Evolutionary conservation across 495 filamentous ascomycete genomes (phyloP).

Genomic region (Trichoderma virens): DNA sequence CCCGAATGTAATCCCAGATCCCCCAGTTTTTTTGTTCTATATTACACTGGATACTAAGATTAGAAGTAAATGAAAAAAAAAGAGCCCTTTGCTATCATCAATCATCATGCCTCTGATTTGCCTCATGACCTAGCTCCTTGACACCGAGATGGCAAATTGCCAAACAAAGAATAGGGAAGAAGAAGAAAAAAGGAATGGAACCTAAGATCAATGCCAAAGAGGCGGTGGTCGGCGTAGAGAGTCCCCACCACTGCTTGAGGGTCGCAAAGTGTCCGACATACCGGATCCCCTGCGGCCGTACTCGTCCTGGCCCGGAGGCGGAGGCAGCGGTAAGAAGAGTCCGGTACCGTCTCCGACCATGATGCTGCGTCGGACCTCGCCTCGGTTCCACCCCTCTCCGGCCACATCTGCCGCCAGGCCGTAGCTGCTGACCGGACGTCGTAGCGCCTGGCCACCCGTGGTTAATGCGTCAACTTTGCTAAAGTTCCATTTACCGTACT

Average conservation of each 20-base stretch:
- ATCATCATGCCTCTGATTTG: neutral
- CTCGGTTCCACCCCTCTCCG: conserved; percentile 21
- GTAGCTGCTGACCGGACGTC: conserved; percentile 43
- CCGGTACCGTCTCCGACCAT: conserved; percentile 65
- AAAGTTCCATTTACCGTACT: conserved; percentile 82
- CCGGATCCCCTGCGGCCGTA: conserved; percentile 21
- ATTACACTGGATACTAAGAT: conserved; percentile 3
- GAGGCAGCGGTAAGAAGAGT: conserved; percentile 72
- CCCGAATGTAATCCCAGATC: neutral
- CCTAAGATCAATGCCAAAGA: neutral
- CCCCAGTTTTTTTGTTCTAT: neutral
- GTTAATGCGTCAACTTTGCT: conserved; percentile 30
- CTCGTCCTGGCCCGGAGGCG: neutral
- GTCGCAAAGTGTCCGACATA: conserved; percentile 15
- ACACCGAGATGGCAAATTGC: neutral
- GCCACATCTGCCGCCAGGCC: conserved; percentile 36
- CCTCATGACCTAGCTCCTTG: neutral
- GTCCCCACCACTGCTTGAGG: conserved; percentile 30
- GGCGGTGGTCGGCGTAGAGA: conserved; percentile 12
- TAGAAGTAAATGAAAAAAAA: neutral
- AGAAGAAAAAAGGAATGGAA: neutral
- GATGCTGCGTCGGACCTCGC: conserved; percentile 38
- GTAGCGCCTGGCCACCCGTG: conserved; percentile 16
- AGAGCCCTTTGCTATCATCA: conserved; percentile 2
- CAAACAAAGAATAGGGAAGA: neutral